Base-by-base conservation (phyloP, 2,329 filamentous ascomycete species). In the Scedosporium apiospermum region DNA sequence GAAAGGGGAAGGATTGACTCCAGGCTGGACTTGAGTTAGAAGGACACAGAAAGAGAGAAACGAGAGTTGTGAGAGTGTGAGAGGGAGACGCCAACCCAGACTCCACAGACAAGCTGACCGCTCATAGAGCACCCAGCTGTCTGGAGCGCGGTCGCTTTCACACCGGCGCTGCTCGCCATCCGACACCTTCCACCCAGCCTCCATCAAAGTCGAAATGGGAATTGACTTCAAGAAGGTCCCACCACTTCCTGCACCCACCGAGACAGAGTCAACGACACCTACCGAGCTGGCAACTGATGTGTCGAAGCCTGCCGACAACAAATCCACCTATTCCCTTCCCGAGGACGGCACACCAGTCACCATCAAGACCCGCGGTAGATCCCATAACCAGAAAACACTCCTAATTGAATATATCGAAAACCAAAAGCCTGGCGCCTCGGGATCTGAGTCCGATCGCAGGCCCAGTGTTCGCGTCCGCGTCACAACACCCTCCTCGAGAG, bases 371-470 rank as follows among this genome's bases (percentile, higher is more conserved):
- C 85, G 83, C 64, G 21, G 46, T 34, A 62, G 41, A 41, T 81
- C 84, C 69, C 82, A 84, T 71, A 78, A 76, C 66, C 92, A 96
- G 77, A 96, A 93, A 44, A 96, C 91, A 63, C 81, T 97, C 67
- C 81, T 97, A 69, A 97, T 97, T 70, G 93, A 97, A 77, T 96
- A 96, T 75, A 97, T 96, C 71, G 93, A 96, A 76, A 90, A 87
- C 67, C 86, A 88, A 66, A 93, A 90, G 73, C 64, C 68, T 53
- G 71, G 71, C 62, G 78, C 80, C 66, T 72, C 76, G n/a, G 73
- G 76, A 51, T 77, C 83, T 63, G 80, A 80, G 68, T 80, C 80
- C 68, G 83, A 86, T 68, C 88, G 89, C 69, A 87, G 89, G 68
- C 92, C 93, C 12, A 96, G 91, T 72, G 91, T 97, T 62, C 84